These are phyloP conservation scores for Tuber indicum DNA, from an alignment of 495 filamentous ascomycete species.

Conservation along the genomic window DNA sequence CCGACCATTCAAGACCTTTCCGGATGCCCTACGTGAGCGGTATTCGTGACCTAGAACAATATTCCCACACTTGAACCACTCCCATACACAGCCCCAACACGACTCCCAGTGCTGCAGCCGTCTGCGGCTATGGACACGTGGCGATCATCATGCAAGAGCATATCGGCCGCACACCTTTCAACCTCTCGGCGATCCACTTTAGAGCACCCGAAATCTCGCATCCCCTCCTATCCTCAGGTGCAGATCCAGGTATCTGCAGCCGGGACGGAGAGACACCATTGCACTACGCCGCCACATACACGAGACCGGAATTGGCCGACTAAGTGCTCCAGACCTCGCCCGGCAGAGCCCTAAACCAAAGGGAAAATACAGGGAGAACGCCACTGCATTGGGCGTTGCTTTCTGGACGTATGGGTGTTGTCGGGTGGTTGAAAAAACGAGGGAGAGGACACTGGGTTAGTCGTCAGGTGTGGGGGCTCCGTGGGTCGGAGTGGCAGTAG, in stretches of 20 bases:
- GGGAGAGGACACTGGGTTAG: background rate
- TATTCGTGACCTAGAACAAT: background rate
- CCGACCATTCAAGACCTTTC: background rate
- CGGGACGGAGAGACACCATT: background rate
- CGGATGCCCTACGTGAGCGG: background rate
- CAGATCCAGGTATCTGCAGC: background rate
- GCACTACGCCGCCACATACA: conserved; percentile 16
- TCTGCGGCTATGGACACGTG: background rate
- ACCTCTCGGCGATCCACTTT: conserved; percentile 10
- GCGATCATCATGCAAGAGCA: conserved; percentile 4
- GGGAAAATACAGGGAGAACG: background rate
- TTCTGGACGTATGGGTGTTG: background rate
- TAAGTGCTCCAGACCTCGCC: background rate
- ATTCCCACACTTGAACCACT: conserved; percentile 2
- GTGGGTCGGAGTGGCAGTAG: background rate
- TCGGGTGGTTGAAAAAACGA: background rate
- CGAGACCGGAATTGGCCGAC: background rate
- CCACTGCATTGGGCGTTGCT: conserved; percentile 13
- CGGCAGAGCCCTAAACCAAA: background rate
- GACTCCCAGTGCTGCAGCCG: background rate
- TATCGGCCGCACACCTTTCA: conserved; percentile 7
- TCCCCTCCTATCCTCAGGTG: conserved; percentile 11
- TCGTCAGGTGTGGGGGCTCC: background rate
- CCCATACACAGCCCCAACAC: conserved; percentile 4
- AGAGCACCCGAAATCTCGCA: conserved; percentile 3